Evolutionary conservation across 495 filamentous ascomycete species (phyloP), one percentile per base, ranked within the genome.

Genomic region (Alectoria sarmentosa): DNA sequence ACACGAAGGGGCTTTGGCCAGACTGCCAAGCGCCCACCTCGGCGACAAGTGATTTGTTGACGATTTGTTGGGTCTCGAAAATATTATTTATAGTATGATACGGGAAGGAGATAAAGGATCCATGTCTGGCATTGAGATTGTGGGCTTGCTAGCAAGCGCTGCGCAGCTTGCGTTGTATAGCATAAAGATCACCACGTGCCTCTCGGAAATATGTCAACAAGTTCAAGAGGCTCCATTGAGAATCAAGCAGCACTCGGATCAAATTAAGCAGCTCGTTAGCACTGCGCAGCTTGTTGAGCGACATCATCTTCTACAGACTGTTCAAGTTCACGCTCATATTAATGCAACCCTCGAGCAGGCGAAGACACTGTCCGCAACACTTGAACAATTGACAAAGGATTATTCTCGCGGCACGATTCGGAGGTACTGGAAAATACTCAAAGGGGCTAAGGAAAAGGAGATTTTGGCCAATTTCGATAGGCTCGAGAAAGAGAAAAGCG

Each of bases 401-500:
- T 58, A 58, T 9, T 36, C 34, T 26, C 37, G 32, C 23, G 56
- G 37, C 19, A 13, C 56, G 13, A 38, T 58, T n/a, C 32, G 37
- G 37, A 58, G 7, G 15, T 26, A 37, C 13, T 58, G 56, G 56
- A 36, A 39, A 37, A 36, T n/a, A 0, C 4, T 58, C 1, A 34
- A 38, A n/a, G 56, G 1, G 26, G 4, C 2, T 4, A n/a, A 26
- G 8, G 32, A 58, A 26, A 37, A 38, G 37, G 56, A 58, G 8
- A 58, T 58, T 3, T 11, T 58, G 32, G 56, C 11, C 34, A 39
- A 15, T 38, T 58, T 61, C 10, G 42, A 61, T 10, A 61, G 38
- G 14, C 42, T 61, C 4, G 59, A 61, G 26, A 61, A 48, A 46
- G 59, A 61, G 59, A 61, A 61, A 34, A 61, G 59, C n/a, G 36